Base-by-base conservation (phyloP, 2,329 filamentous ascomycete genomes). In the Aspergillus vadensis region DNA sequence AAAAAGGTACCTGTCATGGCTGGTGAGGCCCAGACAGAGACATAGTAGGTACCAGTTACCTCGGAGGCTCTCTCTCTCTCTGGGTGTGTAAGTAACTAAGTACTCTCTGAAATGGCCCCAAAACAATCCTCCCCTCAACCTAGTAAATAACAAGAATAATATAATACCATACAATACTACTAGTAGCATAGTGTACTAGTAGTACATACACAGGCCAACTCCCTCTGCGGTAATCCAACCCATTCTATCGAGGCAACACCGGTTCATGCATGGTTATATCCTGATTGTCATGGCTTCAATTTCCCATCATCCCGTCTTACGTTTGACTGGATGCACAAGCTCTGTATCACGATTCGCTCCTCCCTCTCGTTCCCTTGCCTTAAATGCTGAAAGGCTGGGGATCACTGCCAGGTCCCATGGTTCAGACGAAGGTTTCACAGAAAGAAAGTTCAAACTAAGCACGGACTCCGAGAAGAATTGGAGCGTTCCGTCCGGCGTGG, bases 181-280 rank as follows among this genome's bases (percentile, higher is more conserved):
- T 21, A 21, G 17, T 43, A 43, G 38, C 15, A 30, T 47, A 14
- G 32, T 36, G 32, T n/a, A n/a, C n/a, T 30, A 2, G 6, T 36
- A 14, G 12, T 36, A 36, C 32, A 36, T 36, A 15, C 32, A 15
- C 32, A 36, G 32, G 12, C 32, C 32, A 36, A 36, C 32, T 36
- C 10, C 12, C 32, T 36, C 32, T 36, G 57, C 27, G 53, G 48
- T 39, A 23, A 44, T 23, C 39, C 41, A 19, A 44, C 19, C 41
- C 25, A 55, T 61, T 57, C 57, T 43, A 43, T 64, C 23, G 44
- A 61, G 49, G 53, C 65, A 63, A 62, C 64, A 64, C 63, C 63
- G 38, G 65, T 64, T 68, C 65, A 65, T 63, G 65, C 63, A 65
- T 55, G 57, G 53, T 38, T 59, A 17, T 32, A 57, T 52, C 44